phyloP scores from a whole-genome alignment of 768 basidiomycete species.

The Pulveroboletus sp. region DNA sequence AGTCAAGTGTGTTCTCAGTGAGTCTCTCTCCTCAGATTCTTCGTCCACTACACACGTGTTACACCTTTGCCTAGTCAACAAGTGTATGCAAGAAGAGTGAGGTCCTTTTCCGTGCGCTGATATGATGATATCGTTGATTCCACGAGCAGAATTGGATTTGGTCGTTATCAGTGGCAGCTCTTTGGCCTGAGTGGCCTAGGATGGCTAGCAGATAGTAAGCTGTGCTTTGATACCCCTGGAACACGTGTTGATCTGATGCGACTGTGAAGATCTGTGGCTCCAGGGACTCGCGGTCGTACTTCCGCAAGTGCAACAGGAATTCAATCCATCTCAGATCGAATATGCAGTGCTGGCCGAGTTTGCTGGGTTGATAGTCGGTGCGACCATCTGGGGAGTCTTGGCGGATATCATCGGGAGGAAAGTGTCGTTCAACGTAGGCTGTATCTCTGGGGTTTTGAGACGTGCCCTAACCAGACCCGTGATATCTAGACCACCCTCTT shows the following conservation, averaged over 20 bases:
- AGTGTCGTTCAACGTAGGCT: constrained; percentile 40
- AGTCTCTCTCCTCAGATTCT: constrained; percentile 1
- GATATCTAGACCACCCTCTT: constrained; percentile 31
- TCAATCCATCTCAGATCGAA: constrained; percentile 41
- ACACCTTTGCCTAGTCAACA: constrained; percentile 35
- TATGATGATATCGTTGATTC: background rate
- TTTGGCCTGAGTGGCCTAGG: constrained; percentile 45
- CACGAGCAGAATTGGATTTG: constrained; percentile 42
- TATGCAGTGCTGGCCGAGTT: constrained; percentile 46
- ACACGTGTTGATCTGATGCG: constrained; percentile 12
- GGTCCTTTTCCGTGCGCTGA: constrained; percentile 15
- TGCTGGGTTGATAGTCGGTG: constrained; percentile 47
- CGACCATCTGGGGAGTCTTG: constrained; percentile 45
- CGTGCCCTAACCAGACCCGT: background rate
- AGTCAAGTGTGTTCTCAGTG: constrained; percentile 33
- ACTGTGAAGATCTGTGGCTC: constrained; percentile 34
- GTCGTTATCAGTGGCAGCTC: constrained; percentile 46
- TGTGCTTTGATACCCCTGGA: constrained; percentile 14
- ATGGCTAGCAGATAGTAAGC: constrained; percentile 48
- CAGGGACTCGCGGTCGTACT: constrained; percentile 47
- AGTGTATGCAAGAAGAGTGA: constrained; percentile 44
- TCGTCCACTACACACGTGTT: background rate
- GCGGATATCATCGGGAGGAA: constrained; percentile 47
- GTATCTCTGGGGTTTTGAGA: background rate
- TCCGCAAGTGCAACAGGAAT: constrained; percentile 40